Base-by-base conservation (phyloP, 805 yeast genomes). In the Lachancea sp. region DNA sequence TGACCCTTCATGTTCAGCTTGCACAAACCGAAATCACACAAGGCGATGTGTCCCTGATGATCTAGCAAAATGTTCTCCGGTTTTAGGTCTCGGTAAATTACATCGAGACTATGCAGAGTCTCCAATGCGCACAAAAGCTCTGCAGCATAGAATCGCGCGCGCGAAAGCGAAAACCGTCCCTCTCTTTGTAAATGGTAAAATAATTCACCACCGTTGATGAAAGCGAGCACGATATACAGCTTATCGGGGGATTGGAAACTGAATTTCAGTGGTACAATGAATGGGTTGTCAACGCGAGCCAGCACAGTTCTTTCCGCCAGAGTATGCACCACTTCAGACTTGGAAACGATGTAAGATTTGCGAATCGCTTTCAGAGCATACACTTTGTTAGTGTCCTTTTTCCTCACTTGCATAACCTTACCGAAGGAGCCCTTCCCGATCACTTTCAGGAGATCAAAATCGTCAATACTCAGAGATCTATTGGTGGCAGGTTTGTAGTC, bases 381-480 rank as follows among this genome's bases (percentile, higher is more conserved):
- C 19, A 93, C 82, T 63, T 91, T 95, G 52, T 84, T 84, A 2
- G 99, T 93, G 65, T 93, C 99, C 56, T 86, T 87, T 68, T 93
- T 93, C 51, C 89, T 81, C 35, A 93, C 99, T 67, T 93, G 99
- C 98, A 93, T 93, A 44, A 93, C 99, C 67, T 93, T 93, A 42
- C 99, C 99, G 63, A 93, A 93, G 9, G 97, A 89, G 7, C 99
- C 99, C 63, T 93, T 93, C 31, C 99, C 99, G 45, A 93, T 88
- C 18, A 93, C 99, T 66, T 93, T 93, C 54, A 93, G 74, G 42
- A 93, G 69, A 57, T 89, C 96, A 67, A 93, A 91, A 60, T 91
- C 96, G 46, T 89, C 96, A 53, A 93, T 88, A 1, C 88, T 73
- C 40, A 93, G 71, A 41, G 84, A 83, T 52, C 82, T 78, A 60